Evolutionary conservation across 495 filamentous ascomycete species (phyloP), one percentile per base, ranked within the genome.

Genomic region (Trichoderma gamsii): DNA sequence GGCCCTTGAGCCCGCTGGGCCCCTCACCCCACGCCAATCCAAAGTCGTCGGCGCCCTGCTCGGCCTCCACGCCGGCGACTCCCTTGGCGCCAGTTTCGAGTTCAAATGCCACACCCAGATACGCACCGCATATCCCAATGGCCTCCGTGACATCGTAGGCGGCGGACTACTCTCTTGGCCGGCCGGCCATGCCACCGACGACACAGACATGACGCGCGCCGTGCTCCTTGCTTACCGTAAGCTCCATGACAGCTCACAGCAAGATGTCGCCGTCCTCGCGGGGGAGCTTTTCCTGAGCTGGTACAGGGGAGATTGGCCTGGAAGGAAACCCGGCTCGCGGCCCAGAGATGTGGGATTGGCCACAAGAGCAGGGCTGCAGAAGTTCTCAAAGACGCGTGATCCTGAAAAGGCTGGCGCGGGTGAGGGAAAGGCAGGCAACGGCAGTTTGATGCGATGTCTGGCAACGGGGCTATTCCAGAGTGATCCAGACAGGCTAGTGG

Each of bases 11-110:
- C 41, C 41, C 15, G 15, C 41, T 12, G 7, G 2, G 41, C 41
- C 41, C 41, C 41, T 44, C 41, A 44, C 41, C 41, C 41, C 41
- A 44, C 41, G 41, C 41, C 41, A 44, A 44, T 61, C 56, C 56
- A 23, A 44, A 32, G 70, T 71, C 52, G 66, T 74, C 12, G 76
- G 76, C 64, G 76, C 74, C 63, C 71, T 77, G 16, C 73, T 77
- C 18, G 76, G 72, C 41, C 70, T 77, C 23, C 76, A 77, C 69
- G 74, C 76, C 0, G 76, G 74, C 69, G 76, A 77, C 66, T 63
- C 71, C 44, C 74, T 77, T 44, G 76, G 76, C 38, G 73, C 76
- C 1, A 76, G 73, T 18, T 41, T 74, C 38, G 76, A 77, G 41
- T 77, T 77, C 67, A n/a, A 49, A 4, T 46, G 71, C 13, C 74